Conservation (phyloP, 768 basidiomycete species). For the Tylopilus rubrobrunneus region DNA sequence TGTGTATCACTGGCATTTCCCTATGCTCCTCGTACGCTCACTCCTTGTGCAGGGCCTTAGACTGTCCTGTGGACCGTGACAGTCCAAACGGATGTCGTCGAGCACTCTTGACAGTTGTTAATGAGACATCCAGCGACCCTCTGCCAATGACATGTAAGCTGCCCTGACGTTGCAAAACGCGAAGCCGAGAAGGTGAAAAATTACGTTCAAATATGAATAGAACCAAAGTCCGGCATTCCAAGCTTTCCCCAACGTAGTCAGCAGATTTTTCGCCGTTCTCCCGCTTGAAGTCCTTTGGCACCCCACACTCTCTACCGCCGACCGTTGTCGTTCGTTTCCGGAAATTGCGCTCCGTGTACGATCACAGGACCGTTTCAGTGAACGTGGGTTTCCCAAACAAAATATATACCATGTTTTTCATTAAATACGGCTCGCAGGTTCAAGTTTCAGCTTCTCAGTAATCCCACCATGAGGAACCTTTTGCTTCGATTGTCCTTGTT, state of each 20-base stretch:
- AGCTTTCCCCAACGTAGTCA: neutral
- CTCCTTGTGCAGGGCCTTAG: too few relatives aligned
- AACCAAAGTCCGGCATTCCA: neutral
- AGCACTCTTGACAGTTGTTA: neutral
- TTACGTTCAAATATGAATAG: neutral
- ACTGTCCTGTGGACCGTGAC: too few relatives aligned
- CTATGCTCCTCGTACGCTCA: neutral
- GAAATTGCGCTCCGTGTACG: neutral
- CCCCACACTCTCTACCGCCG: neutral
- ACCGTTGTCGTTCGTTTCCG: neutral
- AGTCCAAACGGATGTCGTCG: too few relatives aligned
- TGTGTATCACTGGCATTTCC: neutral
- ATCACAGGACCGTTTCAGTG: constrained; percentile 1
- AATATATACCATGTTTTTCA: constrained; percentile 7
- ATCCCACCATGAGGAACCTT: constrained; percentile 19
- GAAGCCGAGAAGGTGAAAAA: neutral
- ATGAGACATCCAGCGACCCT: too few relatives aligned
- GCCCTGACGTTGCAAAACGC: neutral
- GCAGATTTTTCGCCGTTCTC: neutral
- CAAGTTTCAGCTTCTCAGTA: neutral
- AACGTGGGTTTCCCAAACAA: constrained; percentile 1
- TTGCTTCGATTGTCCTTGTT: constrained; percentile 11
- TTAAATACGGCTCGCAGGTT: neutral
- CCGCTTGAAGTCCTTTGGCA: neutral
- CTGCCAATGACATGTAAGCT: neutral